Base-by-base conservation (phyloP, 306 rosid species). In the Alnus rubra region DNA sequence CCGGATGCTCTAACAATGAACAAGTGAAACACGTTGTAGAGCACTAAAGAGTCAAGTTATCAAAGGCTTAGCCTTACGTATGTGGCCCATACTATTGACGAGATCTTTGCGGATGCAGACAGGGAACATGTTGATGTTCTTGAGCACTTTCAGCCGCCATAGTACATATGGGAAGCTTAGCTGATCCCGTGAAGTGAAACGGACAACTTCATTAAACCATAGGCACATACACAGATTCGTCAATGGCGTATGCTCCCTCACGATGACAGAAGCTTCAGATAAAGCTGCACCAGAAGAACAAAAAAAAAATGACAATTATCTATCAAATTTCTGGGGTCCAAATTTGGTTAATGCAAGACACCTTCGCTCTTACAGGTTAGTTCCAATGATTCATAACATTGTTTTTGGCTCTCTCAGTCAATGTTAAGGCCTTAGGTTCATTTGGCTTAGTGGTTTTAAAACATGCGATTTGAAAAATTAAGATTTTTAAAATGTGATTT, bases 31-130 rank as follows among this genome's bases (percentile, higher is more conserved):
- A 14, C 8, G 28, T 68, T 42, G 51, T 18, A 68, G 3, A 4
- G 51, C 50, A 68, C 15, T 18, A n/a, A 2, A 23, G 79, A 48
- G 73, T 88, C 89, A 89, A 75, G 58, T 76, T 82, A 79, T 83
- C 84, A 96, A 80, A 58, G 98, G 98, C 86, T 88, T 96, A 33
- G 97, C 94, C 88, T 96, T 93, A 75, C 98, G 92, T 5, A 91
- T 72, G 84, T 96, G 98, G 75, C 98, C 98, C 99, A 96, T 93
- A 82, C 93, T 96, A 81, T 93, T 96, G 59, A 96, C 98, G 73
- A 93, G 97, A 89, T 96, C 99, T 82, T 96, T 96, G 78, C 99
- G 98, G 37, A 90, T 88, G 75, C 99, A 91, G n/a, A 96, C 98
- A 18, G 97, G 98, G 82, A 96, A 93, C 86, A 80, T 81, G 59